These are phyloP conservation scores for Colletotrichum incanum DNA, from an alignment of 2,329 filamentous ascomycete genomes.

Conservation along the genomic window DNA sequence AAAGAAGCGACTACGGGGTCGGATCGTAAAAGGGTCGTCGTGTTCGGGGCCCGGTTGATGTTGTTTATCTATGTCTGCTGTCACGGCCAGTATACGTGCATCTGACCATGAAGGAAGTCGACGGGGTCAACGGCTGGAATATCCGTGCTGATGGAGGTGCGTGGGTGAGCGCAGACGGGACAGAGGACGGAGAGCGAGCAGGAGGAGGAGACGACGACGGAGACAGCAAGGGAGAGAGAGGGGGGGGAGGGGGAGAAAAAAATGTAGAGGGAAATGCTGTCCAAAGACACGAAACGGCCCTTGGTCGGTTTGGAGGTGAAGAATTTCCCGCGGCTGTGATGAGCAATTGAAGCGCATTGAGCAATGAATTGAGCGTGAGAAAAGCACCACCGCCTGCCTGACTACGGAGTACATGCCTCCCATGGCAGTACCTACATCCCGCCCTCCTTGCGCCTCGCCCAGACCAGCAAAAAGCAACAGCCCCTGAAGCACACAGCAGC, in stretches of 20 bases:
- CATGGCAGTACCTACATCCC: too few species aligned
- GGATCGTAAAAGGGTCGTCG: background rate
- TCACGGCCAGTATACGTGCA: background rate
- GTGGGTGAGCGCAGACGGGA: background rate
- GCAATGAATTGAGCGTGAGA: background rate
- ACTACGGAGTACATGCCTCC: background rate
- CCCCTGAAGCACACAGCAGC: slow-evolving; percentile 40
- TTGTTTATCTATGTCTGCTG: background rate
- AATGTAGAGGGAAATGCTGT: background rate
- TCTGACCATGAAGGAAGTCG: background rate
- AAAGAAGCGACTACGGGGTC: background rate
- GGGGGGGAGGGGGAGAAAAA: background rate
- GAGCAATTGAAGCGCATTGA: slow-evolving; percentile 6
- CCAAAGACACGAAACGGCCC: slow-evolving; percentile 10
- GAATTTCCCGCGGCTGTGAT: slow-evolving; percentile 21
- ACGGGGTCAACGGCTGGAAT: slow-evolving; percentile 12
- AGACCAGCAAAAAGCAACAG: slow-evolving; percentile 38
- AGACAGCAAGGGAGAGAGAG: background rate
- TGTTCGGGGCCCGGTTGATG: background rate
- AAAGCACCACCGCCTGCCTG: background rate
- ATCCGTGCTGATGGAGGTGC: background rate
- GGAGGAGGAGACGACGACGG: background rate
- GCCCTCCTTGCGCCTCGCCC: background rate
- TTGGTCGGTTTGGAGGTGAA: slow-evolving; percentile 7
- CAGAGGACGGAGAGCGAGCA: background rate